Evolutionary conservation across 192 early-diverging fungal species (phyloP), one percentile per base, ranked within the genome.

Genomic region (Mortierella claussenii): DNA sequence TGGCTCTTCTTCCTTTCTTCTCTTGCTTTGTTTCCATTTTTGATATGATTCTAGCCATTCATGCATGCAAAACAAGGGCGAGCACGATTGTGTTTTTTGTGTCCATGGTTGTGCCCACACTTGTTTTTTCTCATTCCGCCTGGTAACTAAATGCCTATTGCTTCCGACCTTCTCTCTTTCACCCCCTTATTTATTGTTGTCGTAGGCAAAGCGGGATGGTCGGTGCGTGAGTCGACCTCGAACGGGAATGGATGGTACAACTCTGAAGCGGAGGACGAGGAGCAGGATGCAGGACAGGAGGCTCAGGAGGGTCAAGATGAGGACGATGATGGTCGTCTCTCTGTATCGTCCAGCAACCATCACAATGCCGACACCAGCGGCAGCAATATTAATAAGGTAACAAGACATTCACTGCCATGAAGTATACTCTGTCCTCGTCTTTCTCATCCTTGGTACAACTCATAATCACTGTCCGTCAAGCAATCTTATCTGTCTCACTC

Each of bases 161-260:
- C 15, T 13, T 45, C 10, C 10, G 43, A 51, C n/a, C n/a, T n/a
- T n/a, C n/a, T n/a, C n/a, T n/a, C n/a, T n/a, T n/a, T n/a, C n/a
- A n/a, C n/a, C n/a, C n/a, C n/a, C n/a, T n/a, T n/a, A n/a, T n/a
- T n/a, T n/a, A n/a, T n/a, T n/a, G n/a, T n/a, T n/a, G n/a, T n/a
- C n/a, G n/a, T 53, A 69, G 52, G 32, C 9, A 53, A 45, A 28
- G 24, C 57, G 36, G 55, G 51, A 52, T 75, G 71, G 71, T 75
- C 71, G 51, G 71, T 60, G 26, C 71, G 71, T 24, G 56, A 75
- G 45, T 75, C 71, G 17, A 75, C 71, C 2, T 75, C 71, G 15
- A 75, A 75, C 31, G 71, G 63, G 4, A 75, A 75, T 47, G 71
- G 71, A 36, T 75, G 71, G 71, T 75, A 75, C 51, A 75, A 75